Percentiles rank a stretch among this genome's conserved stretches.
Evolutionary conservation across 2,329 filamentous ascomycete genomes (phyloP).

Genomic region (Truncatella angustata): DNA sequence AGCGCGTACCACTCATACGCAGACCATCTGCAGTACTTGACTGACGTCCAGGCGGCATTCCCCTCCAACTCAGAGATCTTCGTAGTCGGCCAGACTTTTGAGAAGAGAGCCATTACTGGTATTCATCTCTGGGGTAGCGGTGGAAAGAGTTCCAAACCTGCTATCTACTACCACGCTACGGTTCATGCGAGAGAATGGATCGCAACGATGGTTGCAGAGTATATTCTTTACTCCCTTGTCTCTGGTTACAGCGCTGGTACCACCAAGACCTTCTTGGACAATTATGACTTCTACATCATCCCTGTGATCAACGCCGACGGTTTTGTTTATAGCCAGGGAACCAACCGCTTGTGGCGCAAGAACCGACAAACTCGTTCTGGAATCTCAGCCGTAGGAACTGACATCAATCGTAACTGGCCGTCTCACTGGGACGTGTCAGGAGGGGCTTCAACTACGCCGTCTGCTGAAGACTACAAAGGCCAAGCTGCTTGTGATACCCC

Average conservation of each 20-base stretch:
- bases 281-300: constrained; percentile 58
- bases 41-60: constrained; percentile 42
- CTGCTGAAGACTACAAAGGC: constrained; percentile 43
- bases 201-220: constrained; percentile 48
- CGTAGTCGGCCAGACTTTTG: constrained; percentile 40
- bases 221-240: constrained; percentile 46
- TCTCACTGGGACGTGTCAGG: constrained; percentile 42
- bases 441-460: constrained; percentile 44
- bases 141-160: constrained; percentile 44
- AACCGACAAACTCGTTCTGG: constrained; percentile 41
- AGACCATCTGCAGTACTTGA: constrained; percentile 49
- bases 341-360: constrained; percentile 52
- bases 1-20: constrained; percentile 51
- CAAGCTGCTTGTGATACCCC: constrained; percentile 39
- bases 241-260: constrained; percentile 38
- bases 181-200: constrained; percentile 57
- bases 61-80: constrained; percentile 47
- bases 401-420: constrained; percentile 54
- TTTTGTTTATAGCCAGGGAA: constrained; percentile 50
- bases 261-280: constrained; percentile 46
- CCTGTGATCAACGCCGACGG: constrained; percentile 53
- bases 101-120: constrained; percentile 57
- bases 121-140: constrained; percentile 51
- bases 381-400: constrained; percentile 44
- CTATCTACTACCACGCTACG: constrained; percentile 49